Base-by-base conservation (phyloP, 441 rosid genomes). In the Daphne laureola region DNA sequence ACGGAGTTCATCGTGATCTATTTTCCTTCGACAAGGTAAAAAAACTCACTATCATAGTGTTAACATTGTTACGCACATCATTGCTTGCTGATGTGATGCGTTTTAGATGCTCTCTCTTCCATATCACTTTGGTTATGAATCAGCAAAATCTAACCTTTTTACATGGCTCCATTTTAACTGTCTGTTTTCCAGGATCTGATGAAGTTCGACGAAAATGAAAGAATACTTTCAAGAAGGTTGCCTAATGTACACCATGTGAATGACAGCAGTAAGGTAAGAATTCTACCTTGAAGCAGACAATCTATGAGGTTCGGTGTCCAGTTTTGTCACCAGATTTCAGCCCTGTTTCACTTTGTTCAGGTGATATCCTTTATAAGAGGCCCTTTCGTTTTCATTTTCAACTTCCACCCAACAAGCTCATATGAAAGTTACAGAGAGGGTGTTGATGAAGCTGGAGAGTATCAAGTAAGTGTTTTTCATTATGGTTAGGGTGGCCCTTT, bases 381-480 rank as follows among this genome's bases (percentile, higher is more conserved):
- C 63, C 97, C 97, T 73, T 71, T 92, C 72, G 73, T 92, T 57
- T 84, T 92, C 65, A 65, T 92, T 51, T 89, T 84, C 70, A 92
- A 92, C 78, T 92, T 92, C 69, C 97, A 89, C 69, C 98, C 97
- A 31, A 73, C 84, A 60, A 65, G 72, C 53, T 75, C 84, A 36
- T 78, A 86, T 53, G 76, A 72, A 66, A 75, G 66, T 55, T 84
- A 86, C 72, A 57, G 54, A 52, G 66, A 84, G 4, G 98, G 97
- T 8, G 82, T 86, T 53, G 97, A 93, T 62, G 98, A 93, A 77
- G 98, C 98, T 23, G 98, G 98, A 64, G 97, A 93, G 65, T 93
- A 89, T 68, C 92, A 77, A 45, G 98, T 86, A 77, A 68, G 71
- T 43, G 25, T 2, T 48, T 60, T 13, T 43, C 14, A 49, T 49